A percentile compares a stretch with the other conserved stretches of the same genome.
These are phyloP conservation scores for Malania oleifera DNA, from an alignment of 164 flowering plant genomes.

Conservation along the genomic window DNA sequence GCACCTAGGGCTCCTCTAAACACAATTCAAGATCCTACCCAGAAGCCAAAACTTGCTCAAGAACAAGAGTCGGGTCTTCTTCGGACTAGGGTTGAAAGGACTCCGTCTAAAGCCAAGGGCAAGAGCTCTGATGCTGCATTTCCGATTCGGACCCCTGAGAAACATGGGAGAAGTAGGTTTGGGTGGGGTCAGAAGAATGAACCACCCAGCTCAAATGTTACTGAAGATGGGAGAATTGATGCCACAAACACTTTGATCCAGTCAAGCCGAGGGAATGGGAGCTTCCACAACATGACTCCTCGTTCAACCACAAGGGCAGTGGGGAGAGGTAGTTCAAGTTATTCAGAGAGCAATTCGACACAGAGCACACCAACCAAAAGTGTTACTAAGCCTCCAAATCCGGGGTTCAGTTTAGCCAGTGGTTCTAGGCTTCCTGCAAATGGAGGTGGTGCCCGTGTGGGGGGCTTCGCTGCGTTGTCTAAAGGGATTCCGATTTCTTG, in stretches of 20 bases:
- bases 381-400: constrained; percentile 70
- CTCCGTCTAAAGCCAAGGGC: constrained; percentile 57
- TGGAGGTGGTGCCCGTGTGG: constrained; percentile 30
- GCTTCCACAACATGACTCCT: constrained; percentile 48
- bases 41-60: constrained; percentile 24
- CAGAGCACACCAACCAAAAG: constrained; percentile 91
- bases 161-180: constrained; percentile 44
- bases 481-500: constrained; percentile 54
- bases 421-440: constrained; percentile 28
- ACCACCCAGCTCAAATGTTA: neutral
- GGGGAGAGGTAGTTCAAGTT: constrained; percentile 35
- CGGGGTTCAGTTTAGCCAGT: constrained; percentile 25
- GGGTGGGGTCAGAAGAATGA: constrained; percentile 75
- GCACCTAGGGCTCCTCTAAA: constrained; percentile 53
- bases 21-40: constrained; percentile 52
- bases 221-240: constrained; percentile 33
- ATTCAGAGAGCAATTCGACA: constrained; percentile 62
- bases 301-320: constrained; percentile 33
- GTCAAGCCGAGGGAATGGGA: constrained; percentile 31
- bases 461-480: constrained; percentile 47
- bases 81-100: constrained; percentile 48
- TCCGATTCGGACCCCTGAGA: constrained; percentile 75
- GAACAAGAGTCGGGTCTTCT: constrained; percentile 38
- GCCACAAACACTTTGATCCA: constrained; percentile 12
- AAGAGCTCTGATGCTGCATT: constrained; percentile 29